Conservation (phyloP, 257 asterid genomes). For the Anisodus acutangulus region DNA sequence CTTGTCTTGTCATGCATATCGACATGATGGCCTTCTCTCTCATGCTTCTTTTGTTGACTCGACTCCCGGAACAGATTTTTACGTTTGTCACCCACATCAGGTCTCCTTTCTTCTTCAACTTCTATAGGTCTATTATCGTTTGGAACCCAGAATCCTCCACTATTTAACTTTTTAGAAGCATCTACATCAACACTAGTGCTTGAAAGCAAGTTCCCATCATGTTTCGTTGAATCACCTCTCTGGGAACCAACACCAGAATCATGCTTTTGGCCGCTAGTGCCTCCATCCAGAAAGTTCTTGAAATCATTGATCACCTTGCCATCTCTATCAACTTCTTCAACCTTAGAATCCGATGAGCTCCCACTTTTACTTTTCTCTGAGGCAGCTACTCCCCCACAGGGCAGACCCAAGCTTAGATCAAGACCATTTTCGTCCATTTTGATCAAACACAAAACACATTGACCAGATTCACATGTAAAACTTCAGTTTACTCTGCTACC, state of each 20-base stretch:
- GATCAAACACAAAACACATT: neutral
- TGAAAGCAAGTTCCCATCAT: conserved; percentile 58
- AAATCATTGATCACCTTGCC: conserved; percentile 82
- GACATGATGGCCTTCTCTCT: conserved; percentile 52
- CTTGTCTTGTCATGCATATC: conserved; percentile 63
- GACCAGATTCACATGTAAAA: conserved; percentile 5
- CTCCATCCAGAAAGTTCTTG: conserved; percentile 91
- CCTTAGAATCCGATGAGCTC: conserved; percentile 63
- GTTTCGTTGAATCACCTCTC: conserved; percentile 46
- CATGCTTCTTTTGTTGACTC: conserved; percentile 66
- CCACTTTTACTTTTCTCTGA: conserved; percentile 60
- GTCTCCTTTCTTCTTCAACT: conserved; percentile 57
- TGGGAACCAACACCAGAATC: conserved; percentile 43
- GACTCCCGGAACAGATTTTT: conserved; percentile 56
- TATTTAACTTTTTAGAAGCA: conserved; percentile 60
- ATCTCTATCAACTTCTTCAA: conserved; percentile 77
- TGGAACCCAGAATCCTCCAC: conserved; percentile 67
- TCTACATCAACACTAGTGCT: conserved; percentile 55
- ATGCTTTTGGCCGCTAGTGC: conserved; percentile 54
- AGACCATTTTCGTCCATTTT: conserved; percentile 89
- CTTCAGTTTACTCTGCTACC: conserved; percentile 6
- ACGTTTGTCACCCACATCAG: conserved; percentile 71
- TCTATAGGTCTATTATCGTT: conserved; percentile 59
- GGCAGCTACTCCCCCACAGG: conserved; percentile 69
- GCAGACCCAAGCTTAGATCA: conserved; percentile 78